Base-by-base conservation (phyloP, 2,329 filamentous ascomycete genomes). In the Clonostachys sp. region DNA sequence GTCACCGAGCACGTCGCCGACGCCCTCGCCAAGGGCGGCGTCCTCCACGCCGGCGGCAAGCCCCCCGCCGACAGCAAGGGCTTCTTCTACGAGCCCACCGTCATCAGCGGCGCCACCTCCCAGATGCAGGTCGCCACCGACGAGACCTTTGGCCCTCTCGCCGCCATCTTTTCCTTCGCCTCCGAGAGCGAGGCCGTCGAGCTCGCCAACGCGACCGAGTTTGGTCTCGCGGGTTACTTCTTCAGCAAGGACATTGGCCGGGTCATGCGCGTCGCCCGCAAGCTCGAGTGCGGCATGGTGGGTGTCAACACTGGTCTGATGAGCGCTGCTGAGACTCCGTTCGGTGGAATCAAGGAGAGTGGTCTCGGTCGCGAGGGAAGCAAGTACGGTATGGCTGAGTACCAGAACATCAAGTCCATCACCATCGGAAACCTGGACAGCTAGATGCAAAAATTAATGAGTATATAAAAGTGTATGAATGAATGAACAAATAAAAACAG, bases 131-230 rank as follows among this genome's bases (percentile, higher is more conserved):
- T 87, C 44, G 75, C 80, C 18, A 69, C 70, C 3, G 84, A 88
- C 56, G 84, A 87, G 64, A 87, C 84, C 0, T 87, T 88, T 55
- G 84, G 84, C 3, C 84, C 84, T 5, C 77, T 87, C 2, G 84
- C 83, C 1, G 83, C 80, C 1, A 63, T 87, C 4, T 86, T 86
- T 68, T 70, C 74, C 30, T 87, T 87, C 61, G 73, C 83, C 40
- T 81, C 76, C 0, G 84, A 88, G 61, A 80, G 80, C 42, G 83
- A 88, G 49, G 84, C 86, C 17, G 75, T 87, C 18, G 71, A 77
- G 47, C 65, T 83, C 46, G 84, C 84, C 2, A 88, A 88, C 59
- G 55, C 59, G 3, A 70, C 81, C 1, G 81, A 86, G 49, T 83
- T 87, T 13, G 84, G 84, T 6, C 74, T 87, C 30, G 84, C 84